Conservation (phyloP, 1,284 basidiomycete species). For the Apiotrichum siamense region DNA sequence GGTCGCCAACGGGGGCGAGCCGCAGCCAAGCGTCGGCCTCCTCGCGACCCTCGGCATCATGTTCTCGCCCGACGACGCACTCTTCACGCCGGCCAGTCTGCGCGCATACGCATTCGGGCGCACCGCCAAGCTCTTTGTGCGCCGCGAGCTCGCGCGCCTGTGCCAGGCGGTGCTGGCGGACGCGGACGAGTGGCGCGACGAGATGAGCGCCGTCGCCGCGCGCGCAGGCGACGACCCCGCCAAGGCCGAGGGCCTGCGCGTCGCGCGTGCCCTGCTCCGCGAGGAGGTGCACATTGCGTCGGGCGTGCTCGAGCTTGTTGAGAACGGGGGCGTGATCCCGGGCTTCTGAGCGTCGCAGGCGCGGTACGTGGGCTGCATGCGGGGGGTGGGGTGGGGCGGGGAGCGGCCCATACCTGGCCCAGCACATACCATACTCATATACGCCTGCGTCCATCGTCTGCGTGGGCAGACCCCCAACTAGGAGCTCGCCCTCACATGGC, state of each 20-base stretch:
- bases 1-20: slow-evolving; percentile 14
- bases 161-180: slow-evolving; percentile 14
- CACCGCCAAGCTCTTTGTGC: slow-evolving; percentile 5
- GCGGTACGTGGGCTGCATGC: background rate
- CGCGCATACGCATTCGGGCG: slow-evolving; percentile 11
- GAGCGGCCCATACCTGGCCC: no score
- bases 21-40: slow-evolving; percentile 11
- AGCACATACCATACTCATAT: no score
- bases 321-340: slow-evolving; percentile 9
- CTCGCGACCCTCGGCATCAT: slow-evolving; percentile 15
- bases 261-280: slow-evolving; percentile 10
- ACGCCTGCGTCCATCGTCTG: background rate
- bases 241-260: slow-evolving; percentile 6
- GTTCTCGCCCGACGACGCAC: slow-evolving; percentile 4
- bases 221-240: background rate
- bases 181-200: slow-evolving; percentile 5
- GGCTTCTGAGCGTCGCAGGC: slow-evolving; percentile 4
- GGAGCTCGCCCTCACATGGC: no score
- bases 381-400: background rate
- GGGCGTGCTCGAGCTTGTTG: slow-evolving; percentile 9
- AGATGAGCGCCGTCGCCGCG: slow-evolving; percentile 4
- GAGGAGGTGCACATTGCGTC: slow-evolving; percentile 11
- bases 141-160: slow-evolving; percentile 6
- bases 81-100: slow-evolving; percentile 3
- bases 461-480: no score